A percentile compares a stretch with the other conserved stretches of the same genome.
phyloP scores from a whole-genome alignment of 768 basidiomycete species.

The Cystoderma amianthinum region DNA sequence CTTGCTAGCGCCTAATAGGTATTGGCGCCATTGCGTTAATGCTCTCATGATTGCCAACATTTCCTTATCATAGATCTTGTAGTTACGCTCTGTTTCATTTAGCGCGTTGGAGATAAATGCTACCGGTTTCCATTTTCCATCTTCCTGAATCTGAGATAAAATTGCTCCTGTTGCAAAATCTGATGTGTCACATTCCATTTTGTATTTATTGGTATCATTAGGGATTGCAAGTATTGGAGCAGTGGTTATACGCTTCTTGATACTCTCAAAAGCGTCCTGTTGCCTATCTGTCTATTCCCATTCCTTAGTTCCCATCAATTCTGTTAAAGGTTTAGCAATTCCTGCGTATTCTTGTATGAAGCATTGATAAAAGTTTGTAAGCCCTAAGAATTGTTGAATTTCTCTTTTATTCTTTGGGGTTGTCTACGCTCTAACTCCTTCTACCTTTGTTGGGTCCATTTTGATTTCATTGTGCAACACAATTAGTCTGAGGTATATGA shows the following conservation, averaged over 20 bases:
- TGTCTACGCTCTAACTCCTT: constrained; percentile 21
- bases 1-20: constrained; percentile 2
- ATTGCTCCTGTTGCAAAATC: constrained; percentile 15
- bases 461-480: constrained; percentile 7
- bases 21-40: constrained; percentile 15
- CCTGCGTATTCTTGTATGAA: constrained; percentile 24
- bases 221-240: constrained; percentile 17
- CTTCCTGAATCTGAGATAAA: constrained; percentile 13
- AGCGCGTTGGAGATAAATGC: constrained; percentile 28
- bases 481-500: constrained; percentile 21
- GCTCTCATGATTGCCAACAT: constrained; percentile 37
- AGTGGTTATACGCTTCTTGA: constrained; percentile 15
- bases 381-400: constrained; percentile 33
- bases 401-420: constrained; percentile 15
- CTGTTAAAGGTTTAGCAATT: constrained; percentile 13
- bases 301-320: constrained; percentile 12
- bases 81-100: constrained; percentile 29
- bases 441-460: constrained; percentile 28
- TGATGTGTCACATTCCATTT: constrained; percentile 16
- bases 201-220: constrained; percentile 7
- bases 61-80: constrained; percentile 40
- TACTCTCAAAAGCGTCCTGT: constrained; percentile 13
- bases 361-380: constrained; percentile 25
- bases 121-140: constrained; percentile 24
- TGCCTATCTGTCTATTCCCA: constrained; percentile 13